phyloP scores from a whole-genome alignment of 306 rosid genomes.

The Trifolium subterraneum region DNA sequence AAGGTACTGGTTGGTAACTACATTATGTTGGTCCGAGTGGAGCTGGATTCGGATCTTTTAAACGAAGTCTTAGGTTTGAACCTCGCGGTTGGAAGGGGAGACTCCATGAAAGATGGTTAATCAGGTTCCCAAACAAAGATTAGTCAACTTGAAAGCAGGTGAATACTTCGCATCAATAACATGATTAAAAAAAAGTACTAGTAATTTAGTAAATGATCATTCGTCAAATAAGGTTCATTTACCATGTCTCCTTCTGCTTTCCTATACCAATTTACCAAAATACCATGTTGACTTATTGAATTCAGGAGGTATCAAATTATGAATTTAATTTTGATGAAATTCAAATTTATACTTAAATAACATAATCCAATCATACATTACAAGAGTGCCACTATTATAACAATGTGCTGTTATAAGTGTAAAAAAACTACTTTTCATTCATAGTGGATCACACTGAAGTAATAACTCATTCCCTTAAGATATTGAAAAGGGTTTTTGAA shows the following conservation, averaged over 20 bases:
- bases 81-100: no score
- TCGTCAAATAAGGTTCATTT: conserved; percentile 1
- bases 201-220: not conserved
- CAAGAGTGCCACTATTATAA: no score
- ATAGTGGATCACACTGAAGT: not conserved
- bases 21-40: no score
- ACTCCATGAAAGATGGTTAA: no score
- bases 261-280: not conserved
- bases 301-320: not conserved
- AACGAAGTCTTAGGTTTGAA: no score
- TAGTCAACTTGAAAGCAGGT: no score
- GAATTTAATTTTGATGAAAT: not conserved
- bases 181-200: not conserved
- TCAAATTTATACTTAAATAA: no score
- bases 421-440: not conserved
- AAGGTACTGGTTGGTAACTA: not conserved
- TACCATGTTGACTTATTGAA: not conserved
- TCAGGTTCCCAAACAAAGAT: no score
- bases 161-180: no score
- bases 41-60: no score
- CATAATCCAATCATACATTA: not conserved
- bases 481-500: not conserved
- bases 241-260: conserved; percentile 1
- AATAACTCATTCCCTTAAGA: not conserved
- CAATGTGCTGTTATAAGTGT: not conserved